These are phyloP conservation scores for Xerocomus brunneocitrinus DNA, from an alignment of 768 basidiomycete species.

Conservation along the genomic window DNA sequence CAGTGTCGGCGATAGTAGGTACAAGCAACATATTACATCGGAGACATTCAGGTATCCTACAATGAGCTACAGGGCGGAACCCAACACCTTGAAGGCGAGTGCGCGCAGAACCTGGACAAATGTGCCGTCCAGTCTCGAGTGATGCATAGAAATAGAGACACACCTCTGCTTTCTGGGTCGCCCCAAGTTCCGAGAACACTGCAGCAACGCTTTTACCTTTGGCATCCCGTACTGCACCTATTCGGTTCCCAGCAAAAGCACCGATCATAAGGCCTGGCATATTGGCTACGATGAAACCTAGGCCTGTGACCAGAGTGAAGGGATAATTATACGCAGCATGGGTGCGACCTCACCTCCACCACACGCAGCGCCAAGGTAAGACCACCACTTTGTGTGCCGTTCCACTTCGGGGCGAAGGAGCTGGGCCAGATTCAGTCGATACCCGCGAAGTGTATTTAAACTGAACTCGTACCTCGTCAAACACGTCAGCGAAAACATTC, in stretches of 20 bases:
- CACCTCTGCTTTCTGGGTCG: slow-evolving; percentile 85
- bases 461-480: slow-evolving; percentile 69
- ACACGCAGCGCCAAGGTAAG: slow-evolving; percentile 63
- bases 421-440: slow-evolving; percentile 33
- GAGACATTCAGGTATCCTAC: slow-evolving; percentile 9
- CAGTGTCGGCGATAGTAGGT: not conserved
- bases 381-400: slow-evolving; percentile 66
- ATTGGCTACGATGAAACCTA: slow-evolving; percentile 57
- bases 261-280: slow-evolving; percentile 84
- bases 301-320: slow-evolving; percentile 35
- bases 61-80: slow-evolving; percentile 45
- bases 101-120: slow-evolving; percentile 66
- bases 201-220: slow-evolving; percentile 92
- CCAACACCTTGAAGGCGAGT: slow-evolving; percentile 78
- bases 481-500: slow-evolving; percentile 82
- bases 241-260: slow-evolving; percentile 81
- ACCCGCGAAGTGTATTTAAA: not conserved
- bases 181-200: slow-evolving; percentile 75
- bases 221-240: slow-evolving; percentile 88
- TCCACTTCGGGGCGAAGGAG: slow-evolving; percentile 80
- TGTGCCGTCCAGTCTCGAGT: not conserved
- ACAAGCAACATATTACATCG: not conserved
- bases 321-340: slow-evolving; percentile 12
- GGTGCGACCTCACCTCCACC: slow-evolving; percentile 48
- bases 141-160: slow-evolving; percentile 14